Evolutionary conservation across 768 basidiomycete genomes (phyloP).

Genomic region (Harrya chromipes): DNA sequence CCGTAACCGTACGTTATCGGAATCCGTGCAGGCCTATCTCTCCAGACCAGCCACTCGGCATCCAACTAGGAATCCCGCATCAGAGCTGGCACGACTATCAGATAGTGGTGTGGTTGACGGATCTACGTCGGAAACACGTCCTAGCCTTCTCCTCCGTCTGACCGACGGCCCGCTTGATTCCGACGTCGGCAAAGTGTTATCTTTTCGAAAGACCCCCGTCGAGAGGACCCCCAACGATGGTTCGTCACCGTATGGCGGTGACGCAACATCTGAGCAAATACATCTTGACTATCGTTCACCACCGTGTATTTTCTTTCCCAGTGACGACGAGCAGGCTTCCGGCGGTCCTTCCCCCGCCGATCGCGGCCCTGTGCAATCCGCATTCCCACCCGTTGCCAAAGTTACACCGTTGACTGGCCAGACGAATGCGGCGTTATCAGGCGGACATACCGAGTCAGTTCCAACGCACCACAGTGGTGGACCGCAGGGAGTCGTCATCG

Average conservation of each 20-base stretch:
- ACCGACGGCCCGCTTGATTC: not conserved
- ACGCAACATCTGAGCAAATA: not conserved
- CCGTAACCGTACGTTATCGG: constrained; percentile 42
- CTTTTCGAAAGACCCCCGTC: not conserved
- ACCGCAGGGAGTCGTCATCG: too few relatives aligned
- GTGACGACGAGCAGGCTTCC: not conserved
- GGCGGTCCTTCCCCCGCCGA: too few relatives aligned
- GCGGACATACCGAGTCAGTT: too few relatives aligned
- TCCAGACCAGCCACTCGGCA: constrained; percentile 8
- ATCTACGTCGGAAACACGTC: not conserved
- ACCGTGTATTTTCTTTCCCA: not conserved
- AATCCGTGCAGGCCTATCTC: constrained; percentile 50
- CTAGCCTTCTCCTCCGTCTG: constrained; percentile 5
- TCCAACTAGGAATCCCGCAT: not conserved
- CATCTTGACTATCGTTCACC: too few relatives aligned
- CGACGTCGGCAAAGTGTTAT: not conserved
- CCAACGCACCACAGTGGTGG: too few relatives aligned
- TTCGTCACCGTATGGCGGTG: not conserved
- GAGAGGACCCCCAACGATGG: not conserved
- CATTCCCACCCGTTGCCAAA: not conserved
- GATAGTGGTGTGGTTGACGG: too few relatives aligned
- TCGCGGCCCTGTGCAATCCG: not conserved
- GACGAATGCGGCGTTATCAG: not conserved
- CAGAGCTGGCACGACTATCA: too few relatives aligned
- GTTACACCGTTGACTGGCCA: not conserved